These are phyloP conservation scores for Erodium texanum DNA, from an alignment of 441 rosid species.

Conservation along the genomic window DNA sequence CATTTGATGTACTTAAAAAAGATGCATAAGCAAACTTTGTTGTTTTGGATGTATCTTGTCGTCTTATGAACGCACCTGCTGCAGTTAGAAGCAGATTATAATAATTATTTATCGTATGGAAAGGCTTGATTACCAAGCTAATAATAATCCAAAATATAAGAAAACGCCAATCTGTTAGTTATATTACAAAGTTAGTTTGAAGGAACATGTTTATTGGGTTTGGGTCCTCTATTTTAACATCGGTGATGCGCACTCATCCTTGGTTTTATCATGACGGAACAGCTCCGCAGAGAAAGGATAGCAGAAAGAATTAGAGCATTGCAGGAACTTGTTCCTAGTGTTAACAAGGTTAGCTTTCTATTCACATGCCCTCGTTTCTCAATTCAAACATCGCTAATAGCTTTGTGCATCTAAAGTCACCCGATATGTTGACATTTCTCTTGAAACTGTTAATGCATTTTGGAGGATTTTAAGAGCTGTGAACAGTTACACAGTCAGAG, in stretches of 20 bases:
- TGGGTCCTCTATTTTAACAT: not conserved
- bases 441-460: not conserved
- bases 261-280: constrained; percentile 23
- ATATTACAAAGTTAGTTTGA: not conserved
- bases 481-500: not conserved
- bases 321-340: constrained; percentile 97
- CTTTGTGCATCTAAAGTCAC: not conserved
- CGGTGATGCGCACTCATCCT: not conserved
- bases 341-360: constrained; percentile 60
- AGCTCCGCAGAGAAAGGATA: constrained; percentile 94
- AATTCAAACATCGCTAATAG: not conserved
- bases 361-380: not conserved
- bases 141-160: not conserved
- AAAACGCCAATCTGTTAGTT: not conserved
- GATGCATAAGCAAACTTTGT: not conserved
- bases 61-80: not conserved
- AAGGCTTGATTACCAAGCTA: not conserved
- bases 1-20: too few species aligned
- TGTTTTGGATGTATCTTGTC: not conserved
- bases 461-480: not conserved
- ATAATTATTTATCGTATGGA: not conserved
- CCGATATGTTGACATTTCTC: not conserved
- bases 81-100: not conserved
- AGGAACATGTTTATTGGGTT: not conserved
- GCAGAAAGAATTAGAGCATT: constrained; percentile 95